These are phyloP conservation scores for Cryptococcus floricola DNA, from an alignment of 1,284 basidiomycete genomes.

Conservation along the genomic window DNA sequence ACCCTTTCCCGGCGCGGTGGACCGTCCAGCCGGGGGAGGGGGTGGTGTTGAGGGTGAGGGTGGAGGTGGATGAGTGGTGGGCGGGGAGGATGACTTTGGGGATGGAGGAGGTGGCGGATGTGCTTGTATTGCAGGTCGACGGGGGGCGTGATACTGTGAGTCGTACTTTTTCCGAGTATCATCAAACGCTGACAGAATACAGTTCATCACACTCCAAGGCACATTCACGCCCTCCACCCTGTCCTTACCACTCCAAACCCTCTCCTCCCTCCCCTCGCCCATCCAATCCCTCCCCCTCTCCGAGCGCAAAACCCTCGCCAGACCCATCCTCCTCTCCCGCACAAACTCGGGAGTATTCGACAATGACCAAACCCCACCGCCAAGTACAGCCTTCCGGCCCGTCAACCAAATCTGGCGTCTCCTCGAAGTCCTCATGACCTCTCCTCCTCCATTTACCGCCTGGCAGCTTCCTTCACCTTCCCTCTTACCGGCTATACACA, in stretches of 20 bases:
- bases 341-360: conserved; percentile 3
- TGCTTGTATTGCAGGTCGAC: conserved; percentile 36
- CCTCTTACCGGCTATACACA: not conserved
- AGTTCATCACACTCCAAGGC: conserved; percentile 41
- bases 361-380: not conserved
- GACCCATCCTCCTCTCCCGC: conserved; percentile 2
- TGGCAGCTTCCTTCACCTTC: not conserved
- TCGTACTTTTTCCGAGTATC: not conserved
- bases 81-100: conserved; percentile 24
- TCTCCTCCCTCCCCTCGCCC: conserved; percentile 20
- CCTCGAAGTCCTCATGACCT: conserved; percentile 39
- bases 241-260: conserved; percentile 27
- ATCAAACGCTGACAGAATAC: not conserved
- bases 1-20: conserved; percentile 32
- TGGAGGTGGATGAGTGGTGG: conserved; percentile 27
- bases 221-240: conserved; percentile 32
- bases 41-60: conserved; percentile 19
- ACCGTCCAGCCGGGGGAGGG: conserved; percentile 25
- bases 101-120: conserved; percentile 34
- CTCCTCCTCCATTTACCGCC: not conserved
- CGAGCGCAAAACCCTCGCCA: conserved; percentile 24
- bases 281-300: conserved; percentile 24
- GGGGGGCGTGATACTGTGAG: conserved; percentile 39
- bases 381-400: conserved; percentile 17
- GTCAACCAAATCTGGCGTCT: conserved; percentile 38